Base-by-base conservation (phyloP, 108 stramenopile species). In the Skeletonema potamos region DNA sequence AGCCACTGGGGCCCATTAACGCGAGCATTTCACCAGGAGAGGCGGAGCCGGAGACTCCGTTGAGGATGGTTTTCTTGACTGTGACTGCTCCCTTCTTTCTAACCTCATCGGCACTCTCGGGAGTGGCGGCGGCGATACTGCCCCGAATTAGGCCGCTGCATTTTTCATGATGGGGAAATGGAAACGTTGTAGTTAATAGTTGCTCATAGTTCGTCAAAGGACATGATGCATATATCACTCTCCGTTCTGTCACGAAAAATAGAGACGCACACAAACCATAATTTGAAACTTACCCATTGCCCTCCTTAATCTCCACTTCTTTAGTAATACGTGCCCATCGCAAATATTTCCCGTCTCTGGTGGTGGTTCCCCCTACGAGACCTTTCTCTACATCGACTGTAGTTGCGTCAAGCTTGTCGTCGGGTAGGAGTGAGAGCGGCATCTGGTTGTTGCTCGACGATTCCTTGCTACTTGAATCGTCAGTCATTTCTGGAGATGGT, bases 1-100 rank as follows among this genome's bases (percentile, higher is more conserved):
- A 64, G 17, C 91, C 91, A n/a, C 76, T 79, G 10, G 91, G 91
- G 0, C 91, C 91, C 91, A 92, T 90, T 20, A 89, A 29, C 17
- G 86, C 86, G 11, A 87, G 55, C 10, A 90, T 76, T 73, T 88
- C 77, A 39, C 89, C 89, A 8, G 88, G 91, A 13, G 68, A 70
- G 17, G 91, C 91, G 18, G 39, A 74, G 36, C 87, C 91, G 2
- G 87, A 89, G 5, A 89, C 86, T 51, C 63, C 36, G 51, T 86
- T 54, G 30, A 91, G 70, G 46, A 91, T 91, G 0, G 51, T 73
- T 62, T 87, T 91, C 22, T 51, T 51, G 54, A 26, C 55, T 26
- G 63, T 5, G 11, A 46, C 41, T 46, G 32, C 10, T 39, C 58
- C 58, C 58, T 39, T 46, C 33, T 59, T 59, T 7, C 43, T 59